Base-by-base conservation (phyloP, 192 early-diverging fungal species). In the Coemansia sp. region DNA sequence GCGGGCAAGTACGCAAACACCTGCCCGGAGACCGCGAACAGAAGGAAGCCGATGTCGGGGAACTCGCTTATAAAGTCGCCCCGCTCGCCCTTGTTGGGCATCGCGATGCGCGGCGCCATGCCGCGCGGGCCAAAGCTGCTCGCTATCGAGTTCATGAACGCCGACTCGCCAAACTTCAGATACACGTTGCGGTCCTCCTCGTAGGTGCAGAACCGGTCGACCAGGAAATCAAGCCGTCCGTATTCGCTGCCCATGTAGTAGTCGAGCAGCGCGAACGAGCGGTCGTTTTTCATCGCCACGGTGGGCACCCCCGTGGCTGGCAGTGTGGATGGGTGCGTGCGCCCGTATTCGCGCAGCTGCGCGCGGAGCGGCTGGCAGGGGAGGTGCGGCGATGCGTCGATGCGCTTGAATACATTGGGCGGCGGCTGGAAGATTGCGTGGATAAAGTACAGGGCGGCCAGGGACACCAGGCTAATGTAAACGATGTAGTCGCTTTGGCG, bases 171-270 rank as follows among this genome's bases (percentile, higher is more conserved):
- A 64, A 65, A 71, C 69, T 68, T 67, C 10, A 71, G 45, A 21
- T 78, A 78, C 10, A 62, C 56, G 19, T 64, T 54, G n/a, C 64
- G 54, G 54, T 78, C 75, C 61, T 64, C 69, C 4, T 47, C 40
- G 47, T 50, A 78, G 25, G 28, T 12, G 44, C 75, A 78, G 54
- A 78, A 78, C 22, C 75, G 56, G 46, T 78, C 75, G 7, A 71
- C 58, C 58, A 78, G 23, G 52, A 78, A 78, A 44, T 71, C 75
- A 56, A 71, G 6, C 11, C 48, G 68, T 3, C 75, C 75, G 40
- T 71, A 71, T 47, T 67, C 45, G 58, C 69, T 78, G n/a, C 28
- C 57, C 30, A 21, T 28, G 45, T 71, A 71, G 54, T 78, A 71
- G 16, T 31, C 43, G 7, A 35, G 21, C n/a, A 46, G 38, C 14